phyloP scores from a whole-genome alignment of 1,139 yeast species.

The Zygosaccharomyces sapae region DNA sequence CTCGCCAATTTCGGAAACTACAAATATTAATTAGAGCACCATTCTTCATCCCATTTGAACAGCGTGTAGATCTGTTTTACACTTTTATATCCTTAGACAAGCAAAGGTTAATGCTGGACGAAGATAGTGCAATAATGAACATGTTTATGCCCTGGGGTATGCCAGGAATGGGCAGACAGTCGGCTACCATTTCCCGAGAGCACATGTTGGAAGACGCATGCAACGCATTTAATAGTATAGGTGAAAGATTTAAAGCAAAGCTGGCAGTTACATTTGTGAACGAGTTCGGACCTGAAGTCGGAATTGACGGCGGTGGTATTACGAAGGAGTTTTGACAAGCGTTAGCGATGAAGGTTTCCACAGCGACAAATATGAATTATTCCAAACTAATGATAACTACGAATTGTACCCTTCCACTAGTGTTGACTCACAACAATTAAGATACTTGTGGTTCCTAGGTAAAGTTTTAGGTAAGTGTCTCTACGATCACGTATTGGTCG shows the following conservation, averaged over 20 bases:
- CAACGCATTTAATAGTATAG: conserved; percentile 46
- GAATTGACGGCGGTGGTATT: conserved; percentile 96
- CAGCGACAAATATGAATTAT: conserved; percentile 41
- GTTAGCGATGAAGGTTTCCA: conserved; percentile 67
- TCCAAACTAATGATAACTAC: conserved; percentile 54
- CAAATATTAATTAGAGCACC: conserved; percentile 65
- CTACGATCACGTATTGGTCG: conserved; percentile 78
- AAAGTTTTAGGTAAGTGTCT: conserved; percentile 82
- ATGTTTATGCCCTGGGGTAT: conserved; percentile 19
- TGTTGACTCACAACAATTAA: conserved; percentile 35
- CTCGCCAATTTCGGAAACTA: conserved; percentile 34
- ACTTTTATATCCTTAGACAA: conserved; percentile 54
- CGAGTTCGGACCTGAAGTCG: conserved; percentile 71
- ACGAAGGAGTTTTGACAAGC: conserved; percentile 85
- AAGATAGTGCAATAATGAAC: conserved; percentile 20
- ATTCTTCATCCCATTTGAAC: conserved; percentile 70
- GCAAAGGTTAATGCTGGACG: conserved; percentile 31
- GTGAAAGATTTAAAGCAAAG: conserved; percentile 52
- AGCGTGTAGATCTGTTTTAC: conserved; percentile 71
- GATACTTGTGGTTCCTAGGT: conserved; percentile 63
- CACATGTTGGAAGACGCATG: conserved; percentile 71
- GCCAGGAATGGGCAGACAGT: conserved; percentile 27
- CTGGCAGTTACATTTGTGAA: conserved; percentile 66
- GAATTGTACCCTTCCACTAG: conserved; percentile 57
- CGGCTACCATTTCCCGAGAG: conserved; percentile 65